These are phyloP conservation scores for Aspergillus novofumigatus DNA, from an alignment of 2,329 filamentous ascomycete species.

Conservation along the genomic window DNA sequence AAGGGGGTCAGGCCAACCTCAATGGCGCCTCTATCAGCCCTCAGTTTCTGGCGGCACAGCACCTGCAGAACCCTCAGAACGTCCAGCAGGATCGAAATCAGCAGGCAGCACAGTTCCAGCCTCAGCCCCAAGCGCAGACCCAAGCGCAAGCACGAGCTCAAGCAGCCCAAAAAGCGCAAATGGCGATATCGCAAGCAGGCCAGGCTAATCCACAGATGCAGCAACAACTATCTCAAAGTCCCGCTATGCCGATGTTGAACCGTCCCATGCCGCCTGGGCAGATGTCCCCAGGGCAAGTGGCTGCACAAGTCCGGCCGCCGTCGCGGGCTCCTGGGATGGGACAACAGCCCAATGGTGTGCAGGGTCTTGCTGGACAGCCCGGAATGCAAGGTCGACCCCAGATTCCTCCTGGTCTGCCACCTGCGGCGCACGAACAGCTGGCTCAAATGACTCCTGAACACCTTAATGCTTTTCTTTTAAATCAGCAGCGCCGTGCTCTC, in stretches of 20 bases:
- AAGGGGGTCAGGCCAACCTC: slow-evolving; percentile 34
- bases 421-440: slow-evolving; percentile 32
- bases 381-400: slow-evolving; percentile 30
- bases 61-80: slow-evolving; percentile 40
- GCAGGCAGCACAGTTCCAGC: slow-evolving; percentile 30
- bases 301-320: slow-evolving; percentile 31
- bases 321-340: slow-evolving; percentile 32
- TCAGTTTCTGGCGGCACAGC: slow-evolving; percentile 41
- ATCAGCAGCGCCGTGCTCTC: slow-evolving; percentile 29
- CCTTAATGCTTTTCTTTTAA: slow-evolving; percentile 28
- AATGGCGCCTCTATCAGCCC: slow-evolving; percentile 36
- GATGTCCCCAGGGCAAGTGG: slow-evolving; percentile 34
- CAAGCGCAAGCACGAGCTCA: slow-evolving; percentile 40
- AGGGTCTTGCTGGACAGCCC: slow-evolving; percentile 24
- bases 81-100: slow-evolving; percentile 41
- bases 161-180: slow-evolving; percentile 44
- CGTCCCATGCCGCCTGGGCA: slow-evolving; percentile 38
- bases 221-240: slow-evolving; percentile 35
- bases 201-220: slow-evolving; percentile 39
- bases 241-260: slow-evolving; percentile 41
- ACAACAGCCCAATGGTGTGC: slow-evolving; percentile 25
- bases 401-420: slow-evolving; percentile 34
- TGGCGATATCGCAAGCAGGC: slow-evolving; percentile 44
- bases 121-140: slow-evolving; percentile 37
- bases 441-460: slow-evolving; percentile 34